Base-by-base conservation (phyloP, 495 filamentous ascomycete species). In the Neurospora sp. region DNA sequence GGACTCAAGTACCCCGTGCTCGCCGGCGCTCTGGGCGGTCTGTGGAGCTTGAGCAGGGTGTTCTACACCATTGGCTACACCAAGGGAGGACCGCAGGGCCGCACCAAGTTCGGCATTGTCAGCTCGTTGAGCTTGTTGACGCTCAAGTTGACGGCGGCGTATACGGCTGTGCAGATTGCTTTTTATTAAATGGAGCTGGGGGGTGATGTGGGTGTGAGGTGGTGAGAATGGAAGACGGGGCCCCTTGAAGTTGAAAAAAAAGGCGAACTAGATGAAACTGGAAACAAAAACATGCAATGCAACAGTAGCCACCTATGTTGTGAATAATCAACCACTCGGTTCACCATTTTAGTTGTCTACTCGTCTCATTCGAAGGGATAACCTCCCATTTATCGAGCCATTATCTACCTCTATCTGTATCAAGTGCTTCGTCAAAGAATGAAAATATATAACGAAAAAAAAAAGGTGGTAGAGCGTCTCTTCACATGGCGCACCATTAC, bases 41-140 rank as follows among this genome's bases (percentile, higher is more conserved):
- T 78, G 6, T 94, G 92, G 92, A 79, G 87, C 39, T 45, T 87
- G 4, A 81, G 80, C 24, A 85, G 92, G 24, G 39, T 84, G 2
- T 24, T 88, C 28, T 94, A 88, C 79, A 79, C 88, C 24, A 73
- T 83, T 17, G 92, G 91, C n/a, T 94, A 94, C 75, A 84, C 76
- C 59, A 74, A 83, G 3, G 70, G 45, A 3, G 83, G 84, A 0
- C 84, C 84, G 1, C 31, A 76, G 39, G 84, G 82, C 3, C 78
- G 84, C 11, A 5, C 66, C 17, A 4, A 34, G 79, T 82, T 74
- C 72, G 81, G 76, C 7, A 15, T 54, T 6, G 11, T 77, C 13
- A 72, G 72, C 42, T 37, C 72, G 21, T 19, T 81, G 9, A 74
- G 71, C 37, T 80, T 82, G 40, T 4, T 78, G 0, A 39, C 69